Conservation (phyloP, 1,284 basidiomycete species). For the Apiotrichum siamense region DNA sequence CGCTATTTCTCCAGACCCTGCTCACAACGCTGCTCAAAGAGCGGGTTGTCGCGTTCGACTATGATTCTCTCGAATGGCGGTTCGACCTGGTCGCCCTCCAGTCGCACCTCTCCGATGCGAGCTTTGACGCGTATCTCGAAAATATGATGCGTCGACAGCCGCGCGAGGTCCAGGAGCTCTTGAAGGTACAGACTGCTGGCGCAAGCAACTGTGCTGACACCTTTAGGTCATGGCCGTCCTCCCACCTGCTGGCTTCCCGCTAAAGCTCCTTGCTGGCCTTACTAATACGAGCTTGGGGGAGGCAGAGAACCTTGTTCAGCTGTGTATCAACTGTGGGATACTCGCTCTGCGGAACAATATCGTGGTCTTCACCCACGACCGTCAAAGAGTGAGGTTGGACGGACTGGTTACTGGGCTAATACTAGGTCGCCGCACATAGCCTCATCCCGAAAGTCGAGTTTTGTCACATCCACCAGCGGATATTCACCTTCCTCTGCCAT, state of each 20-base stretch:
- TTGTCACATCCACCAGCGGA: slow-evolving; percentile 14
- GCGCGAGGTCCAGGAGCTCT: slow-evolving; percentile 15
- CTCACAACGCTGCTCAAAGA: slow-evolving; percentile 28
- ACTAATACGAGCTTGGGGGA: neutral
- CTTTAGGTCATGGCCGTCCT: slow-evolving; percentile 25
- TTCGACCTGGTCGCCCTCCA: slow-evolving; percentile 28
- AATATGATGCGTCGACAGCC: slow-evolving; percentile 22
- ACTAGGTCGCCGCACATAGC: slow-evolving; percentile 27
- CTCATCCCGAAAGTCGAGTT: slow-evolving; percentile 19
- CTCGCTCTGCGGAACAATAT: slow-evolving; percentile 3
- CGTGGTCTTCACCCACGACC: slow-evolving; percentile 36
- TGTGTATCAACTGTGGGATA: slow-evolving; percentile 13
- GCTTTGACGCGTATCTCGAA: slow-evolving; percentile 29
- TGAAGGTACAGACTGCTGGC: slow-evolving; percentile 15
- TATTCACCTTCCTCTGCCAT: slow-evolving; percentile 22
- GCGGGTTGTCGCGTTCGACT: slow-evolving; percentile 29
- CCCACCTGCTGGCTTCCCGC: slow-evolving; percentile 22
- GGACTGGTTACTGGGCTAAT: neutral
- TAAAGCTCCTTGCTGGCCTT: neutral
- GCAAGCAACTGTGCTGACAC: neutral
- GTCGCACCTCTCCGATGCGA: slow-evolving; percentile 25
- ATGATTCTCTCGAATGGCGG: slow-evolving; percentile 23
- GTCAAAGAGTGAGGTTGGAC: slow-evolving; percentile 24
- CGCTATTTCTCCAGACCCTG: slow-evolving; percentile 28
- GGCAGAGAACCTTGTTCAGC: slow-evolving; percentile 13